Base-by-base conservation (phyloP, 2,329 filamentous ascomycete species). In the Teratosphaeria zuluensis region DNA sequence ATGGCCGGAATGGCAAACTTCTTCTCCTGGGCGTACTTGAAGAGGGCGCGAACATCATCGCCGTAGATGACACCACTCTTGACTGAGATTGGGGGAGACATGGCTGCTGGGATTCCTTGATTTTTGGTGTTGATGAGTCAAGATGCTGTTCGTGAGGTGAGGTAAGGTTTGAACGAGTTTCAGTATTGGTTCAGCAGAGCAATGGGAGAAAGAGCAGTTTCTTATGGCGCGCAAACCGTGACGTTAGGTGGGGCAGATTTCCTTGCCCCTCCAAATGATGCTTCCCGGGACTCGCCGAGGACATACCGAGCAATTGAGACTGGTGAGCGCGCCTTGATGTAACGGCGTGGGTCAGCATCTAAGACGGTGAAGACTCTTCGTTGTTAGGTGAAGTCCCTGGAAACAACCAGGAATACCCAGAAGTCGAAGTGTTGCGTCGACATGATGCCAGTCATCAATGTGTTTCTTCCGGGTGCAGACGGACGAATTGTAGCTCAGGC, bases 21-120 rank as follows among this genome's bases (percentile, higher is more conserved):
- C 73, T 95, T 83, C 81, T 94, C 83, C 75, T 92, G 88, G 67
- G 89, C 89, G 77, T 96, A 90, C 78, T 92, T 83, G 81, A 96
- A 96, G 72, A 96, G 88, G 73, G 63, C 59, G 52, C 61, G 62
- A 55, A 70, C 68, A 56, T 70, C 68, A 57, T 72, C 70, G 28
- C 52, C 54, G 38, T 55, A 55, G 54, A 55, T 55, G 14, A 55
- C 54, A 46, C 54, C 54, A 21, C 28, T 46, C 54, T 55, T 55
- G 31, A 54, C 52, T 19, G 28, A 32, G 52, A 48, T 48, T 48
- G 42, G 42, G 6, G 42, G 42, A 48, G 16, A 21, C 42, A 48
- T 48, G 42, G n/a, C 21, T 19, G 42, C 4, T 48, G n/a, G n/a
- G 9, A 21, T 19, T 21, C 19, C 21, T 9, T 48, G 42, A 48